These are phyloP conservation scores for Magnaporthiopsis incrustans DNA, from an alignment of 2,329 filamentous ascomycete genomes.

Conservation along the genomic window DNA sequence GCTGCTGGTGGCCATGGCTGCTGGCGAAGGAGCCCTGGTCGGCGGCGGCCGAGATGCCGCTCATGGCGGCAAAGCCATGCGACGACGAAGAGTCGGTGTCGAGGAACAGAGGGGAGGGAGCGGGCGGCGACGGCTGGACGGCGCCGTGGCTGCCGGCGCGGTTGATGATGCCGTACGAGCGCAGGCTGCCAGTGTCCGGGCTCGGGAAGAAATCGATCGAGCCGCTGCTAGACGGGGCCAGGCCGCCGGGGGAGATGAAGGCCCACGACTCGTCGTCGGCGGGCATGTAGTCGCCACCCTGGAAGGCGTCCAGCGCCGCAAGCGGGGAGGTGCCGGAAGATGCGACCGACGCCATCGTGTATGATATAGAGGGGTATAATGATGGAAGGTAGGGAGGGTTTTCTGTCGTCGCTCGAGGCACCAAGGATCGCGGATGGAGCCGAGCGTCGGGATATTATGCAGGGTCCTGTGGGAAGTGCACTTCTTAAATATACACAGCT, in stretches of 20 bases:
- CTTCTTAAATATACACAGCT: not conserved
- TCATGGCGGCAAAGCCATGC: constrained; percentile 14
- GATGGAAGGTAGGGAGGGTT: too few relatives aligned
- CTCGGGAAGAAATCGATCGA: constrained; percentile 40
- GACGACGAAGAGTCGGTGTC: constrained; percentile 23
- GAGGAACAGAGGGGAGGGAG: constrained; percentile 34
- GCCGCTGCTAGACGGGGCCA: constrained; percentile 21
- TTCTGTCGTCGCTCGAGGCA: not conserved
- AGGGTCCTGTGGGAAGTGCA: not conserved
- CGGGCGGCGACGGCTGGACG: constrained; percentile 23
- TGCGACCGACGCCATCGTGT: constrained; percentile 28
- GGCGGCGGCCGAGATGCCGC: not conserved
- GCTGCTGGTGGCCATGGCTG: not conserved
- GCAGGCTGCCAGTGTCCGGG: constrained; percentile 42
- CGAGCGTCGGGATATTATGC: not conserved
- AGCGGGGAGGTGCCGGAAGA: constrained; percentile 30
- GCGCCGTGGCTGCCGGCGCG: constrained; percentile 26
- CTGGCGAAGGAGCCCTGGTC: not conserved
- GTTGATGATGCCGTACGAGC: constrained; percentile 40
- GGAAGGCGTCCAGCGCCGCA: constrained; percentile 28
- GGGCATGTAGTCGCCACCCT: constrained; percentile 19
- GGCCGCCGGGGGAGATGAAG: constrained; percentile 28
- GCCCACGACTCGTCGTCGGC: constrained; percentile 37
- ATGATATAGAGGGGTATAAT: too few relatives aligned
- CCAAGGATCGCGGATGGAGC: not conserved